A percentile compares a stretch with the other conserved stretches of the same genome.
phyloP scores from a whole-genome alignment of 352 stramenopile species.

The Globisporangium heterothallicum region DNA sequence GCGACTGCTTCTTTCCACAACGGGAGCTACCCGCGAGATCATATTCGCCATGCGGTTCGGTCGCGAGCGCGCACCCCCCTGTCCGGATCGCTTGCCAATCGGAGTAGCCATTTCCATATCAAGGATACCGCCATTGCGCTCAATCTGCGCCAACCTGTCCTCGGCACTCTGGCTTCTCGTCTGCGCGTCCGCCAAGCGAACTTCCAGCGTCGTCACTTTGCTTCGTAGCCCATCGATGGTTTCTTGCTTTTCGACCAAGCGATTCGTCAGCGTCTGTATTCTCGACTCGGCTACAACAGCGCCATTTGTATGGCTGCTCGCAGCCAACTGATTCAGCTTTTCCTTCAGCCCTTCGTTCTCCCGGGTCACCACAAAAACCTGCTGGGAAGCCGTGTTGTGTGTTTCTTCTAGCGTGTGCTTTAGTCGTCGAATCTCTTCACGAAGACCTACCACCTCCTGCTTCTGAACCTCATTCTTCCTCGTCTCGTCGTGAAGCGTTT shows the following conservation, averaged over 20 bases:
- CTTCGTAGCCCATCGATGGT: conserved; percentile 61
- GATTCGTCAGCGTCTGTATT: conserved; percentile 76
- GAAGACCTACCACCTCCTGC: conserved; percentile 56
- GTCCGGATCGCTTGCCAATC: conserved; percentile 26
- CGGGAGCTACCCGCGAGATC: conserved; percentile 56
- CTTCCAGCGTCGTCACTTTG: conserved; percentile 63
- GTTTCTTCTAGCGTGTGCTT: conserved; percentile 32
- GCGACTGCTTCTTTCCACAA: conserved; percentile 64
- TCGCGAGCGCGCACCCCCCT: conserved; percentile 28
- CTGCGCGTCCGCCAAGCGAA: conserved; percentile 57
- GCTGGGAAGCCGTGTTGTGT: conserved; percentile 29
- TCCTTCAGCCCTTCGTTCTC: conserved; percentile 47
- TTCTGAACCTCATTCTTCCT: conserved; percentile 60
- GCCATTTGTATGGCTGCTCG: conserved; percentile 14
- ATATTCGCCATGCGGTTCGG: conserved; percentile 62
- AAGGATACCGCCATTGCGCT: conserved; percentile 55
- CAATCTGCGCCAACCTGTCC: conserved; percentile 52
- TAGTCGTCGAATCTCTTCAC: conserved; percentile 43
- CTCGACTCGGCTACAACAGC: conserved; percentile 40
- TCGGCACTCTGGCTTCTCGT: conserved; percentile 38
- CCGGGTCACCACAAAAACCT: conserved; percentile 29
- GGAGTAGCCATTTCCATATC: conserved; percentile 66
- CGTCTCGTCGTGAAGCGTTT: conserved; percentile 64
- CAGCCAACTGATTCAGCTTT: conserved; percentile 29
- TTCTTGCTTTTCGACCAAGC: conserved; percentile 81